A percentile compares a stretch with the other conserved stretches of the same genome.
These are phyloP conservation scores for Caryopteris hybrid DNA, from an alignment of 305 asterid species.

Conservation along the genomic window DNA sequence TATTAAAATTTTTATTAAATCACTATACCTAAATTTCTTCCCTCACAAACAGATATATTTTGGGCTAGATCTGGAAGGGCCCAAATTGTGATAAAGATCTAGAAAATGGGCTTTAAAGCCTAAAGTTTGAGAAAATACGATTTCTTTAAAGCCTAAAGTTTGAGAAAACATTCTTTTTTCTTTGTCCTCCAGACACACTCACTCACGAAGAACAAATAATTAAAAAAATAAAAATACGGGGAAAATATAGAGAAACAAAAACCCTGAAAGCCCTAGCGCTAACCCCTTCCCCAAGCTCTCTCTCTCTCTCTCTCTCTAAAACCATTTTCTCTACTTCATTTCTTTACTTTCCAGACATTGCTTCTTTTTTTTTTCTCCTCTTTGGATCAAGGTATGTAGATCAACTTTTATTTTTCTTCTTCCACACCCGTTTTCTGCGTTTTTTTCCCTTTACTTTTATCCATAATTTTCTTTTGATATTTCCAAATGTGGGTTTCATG, in stretches of 20 bases:
- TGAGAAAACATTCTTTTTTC: too few relatives aligned
- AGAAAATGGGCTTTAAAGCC: background rate
- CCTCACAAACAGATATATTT: background rate
- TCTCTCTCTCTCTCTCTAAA: conserved; percentile 12
- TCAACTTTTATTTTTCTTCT: background rate
- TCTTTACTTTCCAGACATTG: conserved; percentile 1
- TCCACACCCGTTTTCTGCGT: background rate
- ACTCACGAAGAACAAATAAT: background rate
- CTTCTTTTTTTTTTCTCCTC: background rate
- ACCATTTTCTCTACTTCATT: conserved; percentile 12
- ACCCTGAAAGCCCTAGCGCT: conserved; percentile 23
- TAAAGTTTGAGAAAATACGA: background rate
- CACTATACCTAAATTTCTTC: too few relatives aligned
- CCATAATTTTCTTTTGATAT: too few relatives aligned
- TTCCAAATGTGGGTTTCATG: background rate
- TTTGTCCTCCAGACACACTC: too few relatives aligned
- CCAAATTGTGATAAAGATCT: background rate
- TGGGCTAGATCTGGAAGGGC: background rate
- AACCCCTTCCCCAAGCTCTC: conserved; percentile 35
- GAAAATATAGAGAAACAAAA: background rate
- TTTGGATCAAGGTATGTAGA: conserved; percentile 20
- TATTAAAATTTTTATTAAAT: too few relatives aligned
- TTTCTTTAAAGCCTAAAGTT: too few relatives aligned
- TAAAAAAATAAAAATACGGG: background rate
- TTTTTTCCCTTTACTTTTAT: background rate